Evolutionary conservation across 176 grass and related monocot genomes (phyloP).

Genomic region (Puya raimondii): DNA sequence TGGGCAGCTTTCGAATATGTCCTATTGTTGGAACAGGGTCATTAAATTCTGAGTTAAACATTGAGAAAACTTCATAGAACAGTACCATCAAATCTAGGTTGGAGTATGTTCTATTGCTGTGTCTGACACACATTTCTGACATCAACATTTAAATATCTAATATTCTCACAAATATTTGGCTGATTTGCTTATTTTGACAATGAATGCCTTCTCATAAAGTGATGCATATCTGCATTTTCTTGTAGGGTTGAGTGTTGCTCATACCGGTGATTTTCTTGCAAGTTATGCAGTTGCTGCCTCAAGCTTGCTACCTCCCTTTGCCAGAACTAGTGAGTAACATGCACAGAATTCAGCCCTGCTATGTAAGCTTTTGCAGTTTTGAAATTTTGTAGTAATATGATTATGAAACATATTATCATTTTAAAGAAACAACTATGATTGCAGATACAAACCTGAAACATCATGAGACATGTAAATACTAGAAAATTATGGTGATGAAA

Average conservation of each 20-base stretch:
- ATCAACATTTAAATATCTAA: too few relatives aligned
- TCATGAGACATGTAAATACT: too few relatives aligned
- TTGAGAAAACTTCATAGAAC: not conserved
- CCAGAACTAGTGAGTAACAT: slow-evolving; percentile 42
- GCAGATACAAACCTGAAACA: too few relatives aligned
- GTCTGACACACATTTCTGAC: too few relatives aligned
- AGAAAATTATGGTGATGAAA: too few relatives aligned
- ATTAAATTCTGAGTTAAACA: too few relatives aligned
- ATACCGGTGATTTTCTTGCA: slow-evolving; percentile 53
- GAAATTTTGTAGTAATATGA: too few relatives aligned
- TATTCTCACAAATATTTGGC: not conserved
- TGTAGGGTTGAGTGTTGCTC: slow-evolving; percentile 21
- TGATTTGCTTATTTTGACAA: not conserved
- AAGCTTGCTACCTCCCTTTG: slow-evolving; percentile 48
- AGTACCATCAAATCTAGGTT: not conserved
- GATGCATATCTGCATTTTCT: not conserved
- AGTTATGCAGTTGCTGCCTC: slow-evolving; percentile 57
- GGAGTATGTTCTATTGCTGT: not conserved
- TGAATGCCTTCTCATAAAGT: slow-evolving; percentile 6
- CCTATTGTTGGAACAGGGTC: too few relatives aligned
- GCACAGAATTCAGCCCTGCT: not conserved
- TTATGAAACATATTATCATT: too few relatives aligned
- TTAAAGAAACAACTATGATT: too few relatives aligned
- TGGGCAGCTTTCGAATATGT: too few relatives aligned
- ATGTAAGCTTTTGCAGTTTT: not conserved